phyloP scores from a whole-genome alignment of 108 stramenopile genomes.

The Cyclostephanos tholiformis region DNA sequence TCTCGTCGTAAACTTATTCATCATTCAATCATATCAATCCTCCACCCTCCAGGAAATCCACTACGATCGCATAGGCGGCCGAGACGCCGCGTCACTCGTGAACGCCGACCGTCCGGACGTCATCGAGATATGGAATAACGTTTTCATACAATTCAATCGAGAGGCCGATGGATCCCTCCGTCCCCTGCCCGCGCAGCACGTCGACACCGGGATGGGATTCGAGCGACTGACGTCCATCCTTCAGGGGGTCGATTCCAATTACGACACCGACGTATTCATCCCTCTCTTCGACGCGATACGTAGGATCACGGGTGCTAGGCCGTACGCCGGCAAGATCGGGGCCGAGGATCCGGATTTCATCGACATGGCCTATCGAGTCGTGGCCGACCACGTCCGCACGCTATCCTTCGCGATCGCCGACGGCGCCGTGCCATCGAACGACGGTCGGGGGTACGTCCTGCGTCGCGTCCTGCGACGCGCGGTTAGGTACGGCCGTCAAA shows the following conservation, averaged over 20 bases:
- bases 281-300: conserved; percentile 96
- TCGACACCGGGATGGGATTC: conserved; percentile 99
- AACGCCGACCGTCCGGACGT: conserved; percentile 97
- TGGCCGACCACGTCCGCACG: conserved; percentile 99
- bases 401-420: conserved; percentile 98
- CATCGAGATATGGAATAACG: conserved; percentile 98
- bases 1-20: background rate
- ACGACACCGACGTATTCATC: conserved; percentile 98
- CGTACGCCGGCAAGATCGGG: conserved; percentile 94
- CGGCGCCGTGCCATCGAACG: conserved; percentile 96
- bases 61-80: conserved; percentile 97
- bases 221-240: conserved; percentile 96
- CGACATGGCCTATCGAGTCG: conserved; percentile 99
- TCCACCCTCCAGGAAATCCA: conserved; percentile 85
- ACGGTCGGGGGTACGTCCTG: conserved; percentile 98
- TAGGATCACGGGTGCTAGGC: conserved; percentile 76
- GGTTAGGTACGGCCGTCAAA: conserved; percentile 95
- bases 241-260: conserved; percentile 95
- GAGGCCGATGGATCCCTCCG: conserved; percentile 89
- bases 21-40: background rate
- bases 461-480: conserved; percentile 96
- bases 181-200: conserved; percentile 93
- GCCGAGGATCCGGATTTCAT: conserved; percentile 87
- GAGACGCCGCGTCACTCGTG: conserved; percentile 94
- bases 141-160: conserved; percentile 99